Conservation (phyloP, 129 eudicot genomes). For the Flaveria robusta region DNA sequence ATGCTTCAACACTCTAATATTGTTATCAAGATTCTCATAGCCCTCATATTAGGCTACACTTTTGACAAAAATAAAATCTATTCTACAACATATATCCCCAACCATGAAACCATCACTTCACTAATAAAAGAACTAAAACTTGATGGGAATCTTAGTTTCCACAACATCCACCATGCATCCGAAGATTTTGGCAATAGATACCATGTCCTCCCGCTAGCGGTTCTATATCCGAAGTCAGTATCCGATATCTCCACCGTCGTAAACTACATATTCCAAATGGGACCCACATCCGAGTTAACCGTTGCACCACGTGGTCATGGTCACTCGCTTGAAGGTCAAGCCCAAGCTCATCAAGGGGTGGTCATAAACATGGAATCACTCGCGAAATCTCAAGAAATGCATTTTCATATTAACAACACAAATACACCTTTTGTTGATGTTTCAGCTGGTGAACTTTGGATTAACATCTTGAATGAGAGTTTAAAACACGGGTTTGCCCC, state of each 20-base stretch:
- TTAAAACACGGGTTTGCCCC: conserved; percentile 83
- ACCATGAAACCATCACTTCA: conserved; percentile 36
- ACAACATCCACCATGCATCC: conserved; percentile 65
- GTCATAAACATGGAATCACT: conserved; percentile 82
- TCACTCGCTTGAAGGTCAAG: conserved; percentile 90
- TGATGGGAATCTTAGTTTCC: conserved; percentile 52
- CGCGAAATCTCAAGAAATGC: conserved; percentile 48
- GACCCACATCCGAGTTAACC: conserved; percentile 59
- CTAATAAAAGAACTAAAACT: conserved; percentile 39
- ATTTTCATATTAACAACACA: conserved; percentile 41
- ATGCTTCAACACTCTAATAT: conserved; percentile 41
- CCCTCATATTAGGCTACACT: conserved; percentile 48
- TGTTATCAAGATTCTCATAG: conserved; percentile 46
- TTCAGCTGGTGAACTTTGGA: conserved; percentile 88
- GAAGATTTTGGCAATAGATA: conserved; percentile 82
- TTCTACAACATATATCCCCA: conserved; percentile 42
- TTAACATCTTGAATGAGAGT: conserved; percentile 76
- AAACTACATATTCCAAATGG: conserved; percentile 62
- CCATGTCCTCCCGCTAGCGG: conserved; percentile 69
- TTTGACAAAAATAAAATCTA: conserved; percentile 41
- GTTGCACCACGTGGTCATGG: conserved; percentile 92
- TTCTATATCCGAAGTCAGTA: conserved; percentile 80
- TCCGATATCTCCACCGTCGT: conserved; percentile 64
- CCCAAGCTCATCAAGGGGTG: conserved; percentile 77
- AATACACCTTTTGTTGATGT: conserved; percentile 73